Conservation (phyloP, 169 alveolate species). For the Plasmodium chabaudi region DNA sequence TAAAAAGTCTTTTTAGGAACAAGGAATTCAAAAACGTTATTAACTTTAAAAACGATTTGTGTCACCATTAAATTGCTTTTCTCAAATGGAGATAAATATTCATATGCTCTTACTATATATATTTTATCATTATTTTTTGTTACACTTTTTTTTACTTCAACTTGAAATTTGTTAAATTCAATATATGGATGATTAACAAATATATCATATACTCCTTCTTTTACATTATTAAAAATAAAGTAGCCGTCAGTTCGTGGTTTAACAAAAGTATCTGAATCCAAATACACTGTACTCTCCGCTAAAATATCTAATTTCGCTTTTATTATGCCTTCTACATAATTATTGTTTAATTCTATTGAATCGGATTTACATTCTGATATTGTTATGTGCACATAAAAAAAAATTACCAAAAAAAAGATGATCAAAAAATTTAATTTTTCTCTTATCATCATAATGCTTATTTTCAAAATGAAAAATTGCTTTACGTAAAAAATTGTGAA, state of each 20-base stretch:
- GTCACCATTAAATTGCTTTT: slow-evolving; percentile 50
- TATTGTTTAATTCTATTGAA: slow-evolving; percentile 60
- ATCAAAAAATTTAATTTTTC: slow-evolving; percentile 2
- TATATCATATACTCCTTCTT: slow-evolving; percentile 64
- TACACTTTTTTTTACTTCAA: slow-evolving; percentile 53
- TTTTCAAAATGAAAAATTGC: not conserved
- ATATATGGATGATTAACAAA: slow-evolving; percentile 71
- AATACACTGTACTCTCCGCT: slow-evolving; percentile 51
- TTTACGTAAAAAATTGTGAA: too few species aligned
- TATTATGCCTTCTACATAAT: slow-evolving; percentile 66
- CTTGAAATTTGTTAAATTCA: slow-evolving; percentile 66
- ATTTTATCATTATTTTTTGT: slow-evolving; percentile 57
- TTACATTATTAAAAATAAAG: slow-evolving; percentile 66
- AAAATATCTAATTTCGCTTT: slow-evolving; percentile 22
- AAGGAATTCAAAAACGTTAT: slow-evolving; percentile 59
- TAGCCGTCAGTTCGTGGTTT: slow-evolving; percentile 64
- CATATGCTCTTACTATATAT: slow-evolving; percentile 69
- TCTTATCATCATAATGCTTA: not conserved
- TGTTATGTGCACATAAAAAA: slow-evolving; percentile 12
- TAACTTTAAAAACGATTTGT: slow-evolving; percentile 37
- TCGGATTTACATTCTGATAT: slow-evolving; percentile 22
- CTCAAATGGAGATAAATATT: slow-evolving; percentile 61
- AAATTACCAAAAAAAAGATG: slow-evolving; percentile 1
- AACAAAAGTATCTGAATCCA: slow-evolving; percentile 60
- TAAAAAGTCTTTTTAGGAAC: slow-evolving; percentile 41